These are phyloP conservation scores for Cercospora sp. DNA, from an alignment of 2,329 filamentous ascomycete genomes.

Conservation along the genomic window DNA sequence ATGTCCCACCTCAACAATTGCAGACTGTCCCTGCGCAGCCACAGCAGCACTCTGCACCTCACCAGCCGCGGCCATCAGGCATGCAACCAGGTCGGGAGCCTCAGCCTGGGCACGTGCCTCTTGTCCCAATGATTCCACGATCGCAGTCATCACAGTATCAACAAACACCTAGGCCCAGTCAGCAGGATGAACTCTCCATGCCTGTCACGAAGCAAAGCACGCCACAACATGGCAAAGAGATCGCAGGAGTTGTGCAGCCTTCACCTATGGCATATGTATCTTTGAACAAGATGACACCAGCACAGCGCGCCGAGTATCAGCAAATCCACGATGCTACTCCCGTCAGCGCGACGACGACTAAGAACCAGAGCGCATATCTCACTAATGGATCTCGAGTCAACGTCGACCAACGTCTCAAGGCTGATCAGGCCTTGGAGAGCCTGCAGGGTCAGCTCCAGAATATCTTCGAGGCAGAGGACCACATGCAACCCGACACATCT, in stretches of 20 bases:
- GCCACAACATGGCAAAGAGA: slow-evolving; percentile 15
- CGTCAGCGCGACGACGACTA: slow-evolving; percentile 23
- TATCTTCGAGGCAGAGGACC: slow-evolving; percentile 76
- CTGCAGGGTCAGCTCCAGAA: slow-evolving; percentile 69
- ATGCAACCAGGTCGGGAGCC: background rate
- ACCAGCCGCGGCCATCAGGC: background rate
- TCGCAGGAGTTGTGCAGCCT: slow-evolving; percentile 6
- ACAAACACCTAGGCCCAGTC: slow-evolving; percentile 13
- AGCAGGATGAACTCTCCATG: slow-evolving; percentile 17
- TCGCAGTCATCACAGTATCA: slow-evolving; percentile 2
- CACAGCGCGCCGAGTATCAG: slow-evolving; percentile 38
- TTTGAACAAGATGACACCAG: slow-evolving; percentile 32
- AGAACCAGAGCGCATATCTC: slow-evolving; percentile 24
- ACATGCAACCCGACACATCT: slow-evolving; percentile 58
- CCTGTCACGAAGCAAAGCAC: slow-evolving; percentile 17
- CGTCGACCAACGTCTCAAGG: slow-evolving; percentile 74
- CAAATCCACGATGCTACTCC: slow-evolving; percentile 24
- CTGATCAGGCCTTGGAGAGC: slow-evolving; percentile 69
- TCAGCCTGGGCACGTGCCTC: slow-evolving; percentile 10
- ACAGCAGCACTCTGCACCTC: slow-evolving; percentile 1
- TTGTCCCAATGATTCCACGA: background rate
- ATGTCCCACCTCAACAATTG: background rate
- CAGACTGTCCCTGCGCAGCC: background rate
- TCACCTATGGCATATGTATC: slow-evolving; percentile 27
- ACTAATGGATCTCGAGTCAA: slow-evolving; percentile 26